Conservation (phyloP, 176 grass and related monocot species). For the Triticum urartu region DNA sequence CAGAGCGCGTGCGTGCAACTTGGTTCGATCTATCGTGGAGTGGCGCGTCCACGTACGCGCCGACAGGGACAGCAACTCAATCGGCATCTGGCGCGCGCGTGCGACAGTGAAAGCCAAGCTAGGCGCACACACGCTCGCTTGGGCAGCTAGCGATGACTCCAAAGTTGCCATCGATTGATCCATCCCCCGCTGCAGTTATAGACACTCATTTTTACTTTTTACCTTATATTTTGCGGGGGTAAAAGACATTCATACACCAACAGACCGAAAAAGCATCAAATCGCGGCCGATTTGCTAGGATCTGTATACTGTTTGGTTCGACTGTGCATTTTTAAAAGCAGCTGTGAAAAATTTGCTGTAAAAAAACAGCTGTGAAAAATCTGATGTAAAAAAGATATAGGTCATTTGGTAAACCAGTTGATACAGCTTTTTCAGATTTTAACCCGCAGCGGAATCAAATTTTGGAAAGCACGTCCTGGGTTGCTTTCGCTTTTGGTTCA, state of each 20-base stretch:
- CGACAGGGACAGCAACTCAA: conserved; percentile 10
- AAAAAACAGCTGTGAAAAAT: no score
- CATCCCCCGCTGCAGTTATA: no score
- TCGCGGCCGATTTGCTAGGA: background rate
- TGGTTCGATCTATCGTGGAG: conserved; percentile 12
- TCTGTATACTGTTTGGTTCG: background rate
- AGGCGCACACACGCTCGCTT: conserved; percentile 20
- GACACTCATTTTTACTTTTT: no score
- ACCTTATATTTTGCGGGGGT: background rate
- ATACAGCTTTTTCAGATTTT: no score
- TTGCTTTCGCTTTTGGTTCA: no score
- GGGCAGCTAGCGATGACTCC: background rate
- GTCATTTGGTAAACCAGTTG: no score
- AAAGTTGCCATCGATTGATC: background rate
- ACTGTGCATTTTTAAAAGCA: no score
- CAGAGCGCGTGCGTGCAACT: conserved; percentile 1
- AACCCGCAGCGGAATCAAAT: no score
- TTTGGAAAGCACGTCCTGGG: no score
- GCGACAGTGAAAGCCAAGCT: conserved; percentile 3
- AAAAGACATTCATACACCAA: background rate
- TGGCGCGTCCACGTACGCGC: conserved; percentile 10
- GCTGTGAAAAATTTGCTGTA: no score
- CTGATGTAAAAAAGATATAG: no score
- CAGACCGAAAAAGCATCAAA: background rate
- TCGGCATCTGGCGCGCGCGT: conserved; percentile 3